These are phyloP conservation scores for Trichoderma sp. DNA, from an alignment of 2,329 filamentous ascomycete species.

Conservation along the genomic window DNA sequence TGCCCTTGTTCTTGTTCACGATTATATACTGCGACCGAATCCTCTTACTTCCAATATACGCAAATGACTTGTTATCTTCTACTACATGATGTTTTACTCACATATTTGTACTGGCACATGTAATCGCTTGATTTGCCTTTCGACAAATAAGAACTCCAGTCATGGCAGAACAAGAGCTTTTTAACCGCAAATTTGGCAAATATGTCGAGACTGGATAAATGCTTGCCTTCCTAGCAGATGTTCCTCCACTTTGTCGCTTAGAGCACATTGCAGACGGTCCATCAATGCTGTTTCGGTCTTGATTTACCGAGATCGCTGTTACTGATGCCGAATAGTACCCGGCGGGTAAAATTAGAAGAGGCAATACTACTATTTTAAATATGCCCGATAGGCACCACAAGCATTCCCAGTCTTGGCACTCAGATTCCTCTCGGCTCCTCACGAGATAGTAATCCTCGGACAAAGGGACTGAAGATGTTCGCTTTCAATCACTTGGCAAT, in stretches of 20 bases:
- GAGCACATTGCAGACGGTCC: background rate
- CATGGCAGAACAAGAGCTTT: background rate
- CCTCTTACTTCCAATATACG: background rate
- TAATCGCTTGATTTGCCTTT: background rate
- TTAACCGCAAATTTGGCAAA: background rate
- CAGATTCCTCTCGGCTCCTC: too few relatives aligned
- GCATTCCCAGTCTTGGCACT: background rate
- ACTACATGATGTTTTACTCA: too few relatives aligned
- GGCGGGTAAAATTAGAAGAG: background rate
- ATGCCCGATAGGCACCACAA: background rate
- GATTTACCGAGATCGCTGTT: background rate
- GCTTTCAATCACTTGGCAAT: background rate
- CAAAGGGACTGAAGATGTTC: background rate
- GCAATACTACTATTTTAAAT: background rate
- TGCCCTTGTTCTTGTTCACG: background rate
- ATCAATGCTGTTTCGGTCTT: background rate
- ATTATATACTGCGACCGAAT: background rate
- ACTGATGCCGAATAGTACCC: background rate
- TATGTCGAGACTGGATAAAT: slow-evolving; percentile 4
- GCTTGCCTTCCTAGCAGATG: too few relatives aligned
- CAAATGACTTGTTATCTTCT: background rate
- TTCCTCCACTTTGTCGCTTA: background rate
- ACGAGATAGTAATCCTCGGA: background rate
- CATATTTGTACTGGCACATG: too few relatives aligned
- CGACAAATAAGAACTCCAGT: background rate